Conservation (phyloP, 805 yeast species). For the Kuraishia hungarica region DNA sequence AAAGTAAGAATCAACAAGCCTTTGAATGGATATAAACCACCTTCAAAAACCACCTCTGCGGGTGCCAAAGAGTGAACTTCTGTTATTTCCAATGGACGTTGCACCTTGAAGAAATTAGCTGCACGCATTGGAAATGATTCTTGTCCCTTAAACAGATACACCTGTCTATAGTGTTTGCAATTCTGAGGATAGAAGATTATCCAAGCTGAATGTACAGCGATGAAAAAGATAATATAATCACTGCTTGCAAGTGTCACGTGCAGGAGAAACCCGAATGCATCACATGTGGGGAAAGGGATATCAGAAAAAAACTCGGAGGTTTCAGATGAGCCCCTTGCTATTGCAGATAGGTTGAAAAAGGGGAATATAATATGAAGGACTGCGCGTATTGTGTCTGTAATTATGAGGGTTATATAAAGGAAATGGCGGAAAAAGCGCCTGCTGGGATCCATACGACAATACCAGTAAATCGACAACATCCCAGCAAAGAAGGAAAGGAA, state of each 20-base stretch:
- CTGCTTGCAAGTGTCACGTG: constrained; percentile 9
- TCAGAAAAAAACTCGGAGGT: constrained; percentile 4
- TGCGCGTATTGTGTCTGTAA: constrained; percentile 8
- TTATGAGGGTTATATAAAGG: constrained; percentile 8
- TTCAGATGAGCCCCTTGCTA: constrained; percentile 1
- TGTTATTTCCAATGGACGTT: neutral
- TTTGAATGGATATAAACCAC: constrained; percentile 10
- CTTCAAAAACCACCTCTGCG: constrained; percentile 4
- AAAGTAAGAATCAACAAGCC: constrained; percentile 1
- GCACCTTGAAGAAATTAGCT: neutral
- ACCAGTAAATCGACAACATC: constrained; percentile 11
- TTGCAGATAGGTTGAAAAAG: constrained; percentile 6
- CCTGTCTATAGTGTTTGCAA: neutral
- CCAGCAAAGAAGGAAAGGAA: constrained; percentile 9
- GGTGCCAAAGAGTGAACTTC: neutral
- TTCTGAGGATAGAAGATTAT: constrained; percentile 6
- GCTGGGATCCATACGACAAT: constrained; percentile 9
- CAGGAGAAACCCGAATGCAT: constrained; percentile 11
- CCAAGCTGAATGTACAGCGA: constrained; percentile 11
- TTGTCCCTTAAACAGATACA: neutral
- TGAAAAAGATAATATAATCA: constrained; percentile 10
- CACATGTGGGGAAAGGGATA: constrained; percentile 8
- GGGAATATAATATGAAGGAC: constrained; percentile 10
- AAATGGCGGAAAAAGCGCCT: constrained; percentile 10
- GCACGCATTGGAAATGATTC: neutral